Evolutionary conservation across 31 red algal species (phyloP).

Genomic region (Pterothamnion heteromorphum): DNA sequence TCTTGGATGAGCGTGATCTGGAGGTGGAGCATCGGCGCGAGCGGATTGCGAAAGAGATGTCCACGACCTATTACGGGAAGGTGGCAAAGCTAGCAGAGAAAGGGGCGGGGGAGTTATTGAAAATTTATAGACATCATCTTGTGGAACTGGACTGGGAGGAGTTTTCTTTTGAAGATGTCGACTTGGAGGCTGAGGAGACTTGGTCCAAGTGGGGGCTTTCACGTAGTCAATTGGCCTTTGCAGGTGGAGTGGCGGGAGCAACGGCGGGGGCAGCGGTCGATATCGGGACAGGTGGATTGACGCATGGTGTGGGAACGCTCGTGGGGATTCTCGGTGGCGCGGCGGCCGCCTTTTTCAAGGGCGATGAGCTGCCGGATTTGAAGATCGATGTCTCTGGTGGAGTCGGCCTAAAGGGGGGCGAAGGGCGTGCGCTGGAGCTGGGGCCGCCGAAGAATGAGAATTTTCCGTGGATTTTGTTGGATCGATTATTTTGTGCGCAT

Average conservation of each 20-base stretch:
- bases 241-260: neutral
- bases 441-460: neutral
- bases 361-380: neutral
- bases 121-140: neutral
- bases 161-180: neutral
- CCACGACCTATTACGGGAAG: neutral
- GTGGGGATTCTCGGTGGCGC: neutral
- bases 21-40: neutral
- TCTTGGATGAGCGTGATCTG: neutral
- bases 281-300: neutral
- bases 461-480: neutral
- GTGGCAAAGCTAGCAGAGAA: neutral
- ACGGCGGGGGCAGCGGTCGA: neutral
- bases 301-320: neutral
- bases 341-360: neutral
- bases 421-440: neutral
- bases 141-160: neutral
- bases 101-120: neutral
- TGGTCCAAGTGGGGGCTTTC: neutral
- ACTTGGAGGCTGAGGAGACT: neutral
- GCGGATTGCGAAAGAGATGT: neutral
- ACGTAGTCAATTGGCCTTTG: neutral
- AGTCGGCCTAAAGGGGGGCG: neutral
- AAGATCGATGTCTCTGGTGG: neutral
- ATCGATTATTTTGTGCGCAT: neutral